A percentile compares a stretch with the other conserved stretches of the same genome.
These are phyloP conservation scores for Erythrophleum fordii DNA, from an alignment of 306 rosid species.

Conservation along the genomic window DNA sequence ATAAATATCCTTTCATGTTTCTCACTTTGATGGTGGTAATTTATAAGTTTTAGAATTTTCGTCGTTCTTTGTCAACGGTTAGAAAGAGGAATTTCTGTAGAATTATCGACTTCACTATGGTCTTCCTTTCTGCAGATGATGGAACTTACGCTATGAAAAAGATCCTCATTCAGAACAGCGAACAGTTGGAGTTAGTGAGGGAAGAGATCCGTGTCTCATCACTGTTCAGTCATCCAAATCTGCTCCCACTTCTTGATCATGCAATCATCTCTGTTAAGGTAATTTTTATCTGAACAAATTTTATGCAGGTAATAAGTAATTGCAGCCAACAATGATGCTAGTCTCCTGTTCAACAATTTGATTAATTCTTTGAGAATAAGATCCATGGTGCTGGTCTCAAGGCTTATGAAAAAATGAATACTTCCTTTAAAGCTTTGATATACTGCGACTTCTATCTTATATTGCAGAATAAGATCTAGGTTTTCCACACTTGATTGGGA, in stretches of 20 bases:
- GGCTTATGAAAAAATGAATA: conserved; percentile 13
- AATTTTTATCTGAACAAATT: conserved; percentile 35
- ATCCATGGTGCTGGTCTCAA: background rate
- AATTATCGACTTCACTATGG: conserved; percentile 10
- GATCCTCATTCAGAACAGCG: conserved; percentile 88
- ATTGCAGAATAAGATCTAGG: background rate
- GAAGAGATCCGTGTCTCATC: conserved; percentile 98
- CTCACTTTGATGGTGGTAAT: conserved; percentile 19
- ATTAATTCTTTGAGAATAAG: conserved; percentile 10
- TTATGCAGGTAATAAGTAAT: conserved; percentile 63
- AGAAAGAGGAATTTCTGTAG: conserved; percentile 1
- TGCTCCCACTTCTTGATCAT: conserved; percentile 98
- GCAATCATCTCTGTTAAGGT: conserved; percentile 96
- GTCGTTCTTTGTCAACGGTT: conserved; percentile 3
- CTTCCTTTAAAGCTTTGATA: conserved; percentile 8
- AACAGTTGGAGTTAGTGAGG: conserved; percentile 91
- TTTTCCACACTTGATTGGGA: conserved; percentile 28
- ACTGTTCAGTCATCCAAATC: conserved; percentile 85
- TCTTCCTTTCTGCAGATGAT: conserved; percentile 59
- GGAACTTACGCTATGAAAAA: conserved; percentile 97
- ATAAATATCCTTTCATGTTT: background rate
- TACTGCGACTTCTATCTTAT: background rate
- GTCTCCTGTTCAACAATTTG: background rate
- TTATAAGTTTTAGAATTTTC: background rate
- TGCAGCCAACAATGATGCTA: background rate